Evolutionary conservation across 202 grass and related monocot genomes (phyloP), one percentile per base, ranked within the genome.

Genomic region (Schoenoplectus tabernaemontani): DNA sequence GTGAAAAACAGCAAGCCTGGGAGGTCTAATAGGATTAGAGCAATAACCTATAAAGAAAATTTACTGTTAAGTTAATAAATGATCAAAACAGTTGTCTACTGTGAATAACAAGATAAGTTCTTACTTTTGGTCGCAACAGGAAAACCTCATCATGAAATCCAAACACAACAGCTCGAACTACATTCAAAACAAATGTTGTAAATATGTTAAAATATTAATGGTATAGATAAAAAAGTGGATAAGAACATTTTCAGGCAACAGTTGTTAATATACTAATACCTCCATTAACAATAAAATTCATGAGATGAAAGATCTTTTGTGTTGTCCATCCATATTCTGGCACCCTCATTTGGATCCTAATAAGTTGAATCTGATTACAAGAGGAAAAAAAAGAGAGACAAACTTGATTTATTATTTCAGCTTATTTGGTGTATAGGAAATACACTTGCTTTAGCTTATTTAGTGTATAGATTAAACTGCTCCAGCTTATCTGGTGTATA

Each of bases 241-340:
- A 17, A 63, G 39, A 76, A 36, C 57, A 86, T 65, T 64, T 63
- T 43, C 10, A 39, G 37, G 41, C 1, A 48, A 0, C 33, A 62
- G 23, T 47, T 7, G 2, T 39, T 64, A 64, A 56, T 39, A 1
- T 9, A 32, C 58, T 47, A 20, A 48, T 92, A 96, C 93, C 88
- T 79, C 93, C 93, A 16, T 96, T 87, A 32, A 92, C 90, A 59
- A 92, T 60, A 76, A 92, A 87, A 71, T 96, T 92, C 93, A 92
- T 92, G 15, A 96, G 86, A 82, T 92, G 89, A 82, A 96, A 96
- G 78, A 96, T 76, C 80, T 96, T 96, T 80, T 96, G 93, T 74
- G 87, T 90, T 2, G 93, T 96, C 89, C 93, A 96, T 83, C 93
- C 90, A 82, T 86, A 88, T 74, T 96, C 90, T n/a, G 93, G 93